These are phyloP conservation scores for Phytophthora melonis DNA, from an alignment of 352 stramenopile species.

Conservation along the genomic window DNA sequence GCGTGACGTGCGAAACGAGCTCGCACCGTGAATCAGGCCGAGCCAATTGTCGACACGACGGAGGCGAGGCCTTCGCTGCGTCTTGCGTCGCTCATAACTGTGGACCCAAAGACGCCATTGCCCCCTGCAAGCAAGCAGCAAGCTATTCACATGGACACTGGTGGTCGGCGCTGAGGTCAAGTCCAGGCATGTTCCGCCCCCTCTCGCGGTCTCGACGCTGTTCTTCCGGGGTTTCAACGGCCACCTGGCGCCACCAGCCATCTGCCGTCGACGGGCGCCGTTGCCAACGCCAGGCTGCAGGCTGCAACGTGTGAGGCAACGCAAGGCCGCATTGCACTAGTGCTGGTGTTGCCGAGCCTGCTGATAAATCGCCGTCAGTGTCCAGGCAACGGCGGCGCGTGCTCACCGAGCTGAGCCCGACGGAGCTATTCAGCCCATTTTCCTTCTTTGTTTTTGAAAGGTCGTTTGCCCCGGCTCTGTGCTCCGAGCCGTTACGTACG, in stretches of 20 bases:
- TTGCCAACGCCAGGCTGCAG: constrained; percentile 16
- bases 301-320: constrained; percentile 6
- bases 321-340: neutral
- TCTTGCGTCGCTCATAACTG: too few species aligned
- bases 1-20: too few species aligned
- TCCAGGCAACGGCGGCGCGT: constrained; percentile 2
- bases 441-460: constrained; percentile 25
- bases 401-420: constrained; percentile 1
- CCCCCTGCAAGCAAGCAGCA: neutral
- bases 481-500: constrained; percentile 22
- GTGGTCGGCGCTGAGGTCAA: neutral
- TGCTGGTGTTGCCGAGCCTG: neutral
- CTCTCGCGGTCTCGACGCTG: constrained; percentile 14
- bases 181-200: constrained; percentile 12
- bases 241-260: constrained; percentile 16
- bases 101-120: neutral
- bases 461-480: constrained; percentile 26
- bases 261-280: constrained; percentile 13
- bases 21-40: too few species aligned
- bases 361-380: neutral
- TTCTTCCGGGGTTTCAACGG: constrained; percentile 28
- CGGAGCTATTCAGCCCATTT: constrained; percentile 10
- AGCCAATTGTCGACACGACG: too few species aligned
- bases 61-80: too few species aligned
- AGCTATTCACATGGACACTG: neutral